A percentile compares a stretch with the other conserved stretches of the same genome.
These are phyloP conservation scores for Sphaerulina musiva DNA, from an alignment of 2,329 filamentous ascomycete genomes.

Conservation along the genomic window DNA sequence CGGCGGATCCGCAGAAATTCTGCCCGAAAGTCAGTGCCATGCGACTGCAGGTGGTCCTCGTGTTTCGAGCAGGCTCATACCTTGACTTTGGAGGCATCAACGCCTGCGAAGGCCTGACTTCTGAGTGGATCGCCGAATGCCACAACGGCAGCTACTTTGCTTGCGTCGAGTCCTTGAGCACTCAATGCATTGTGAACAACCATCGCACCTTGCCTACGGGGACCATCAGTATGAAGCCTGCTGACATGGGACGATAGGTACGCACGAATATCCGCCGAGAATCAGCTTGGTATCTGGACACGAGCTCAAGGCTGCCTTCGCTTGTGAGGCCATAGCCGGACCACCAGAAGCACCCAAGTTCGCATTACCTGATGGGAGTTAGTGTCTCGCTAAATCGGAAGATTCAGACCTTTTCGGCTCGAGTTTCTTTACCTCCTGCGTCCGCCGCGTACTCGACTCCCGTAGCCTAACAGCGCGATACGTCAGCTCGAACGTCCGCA, in stretches of 20 bases:
- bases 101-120: conserved; percentile 22
- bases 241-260: neutral
- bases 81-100: conserved; percentile 22
- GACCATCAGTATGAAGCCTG: neutral
- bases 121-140: conserved; percentile 29
- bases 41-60: no score
- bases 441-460: conserved; percentile 29
- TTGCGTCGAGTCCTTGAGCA: conserved; percentile 17
- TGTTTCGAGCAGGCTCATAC: neutral
- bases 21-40: neutral
- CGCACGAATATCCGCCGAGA: conserved; percentile 20
- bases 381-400: neutral
- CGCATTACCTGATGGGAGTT: conserved; percentile 12
- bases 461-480: conserved; percentile 10
- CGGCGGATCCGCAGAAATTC: conserved; percentile 22
- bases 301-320: conserved; percentile 10
- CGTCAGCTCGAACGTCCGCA: neutral
- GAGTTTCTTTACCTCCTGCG: conserved; percentile 5
- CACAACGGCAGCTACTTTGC: conserved; percentile 25
- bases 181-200: conserved; percentile 16
- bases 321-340: conserved; percentile 15
- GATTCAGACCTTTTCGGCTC: neutral
- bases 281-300: conserved; percentile 23
- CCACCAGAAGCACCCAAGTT: conserved; percentile 24
- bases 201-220: neutral